Percentiles rank a stretch among this genome's conserved stretches.
Evolutionary conservation across 2,329 filamentous ascomycete species (phyloP).

Genomic region (Colletotrichum sp.): DNA sequence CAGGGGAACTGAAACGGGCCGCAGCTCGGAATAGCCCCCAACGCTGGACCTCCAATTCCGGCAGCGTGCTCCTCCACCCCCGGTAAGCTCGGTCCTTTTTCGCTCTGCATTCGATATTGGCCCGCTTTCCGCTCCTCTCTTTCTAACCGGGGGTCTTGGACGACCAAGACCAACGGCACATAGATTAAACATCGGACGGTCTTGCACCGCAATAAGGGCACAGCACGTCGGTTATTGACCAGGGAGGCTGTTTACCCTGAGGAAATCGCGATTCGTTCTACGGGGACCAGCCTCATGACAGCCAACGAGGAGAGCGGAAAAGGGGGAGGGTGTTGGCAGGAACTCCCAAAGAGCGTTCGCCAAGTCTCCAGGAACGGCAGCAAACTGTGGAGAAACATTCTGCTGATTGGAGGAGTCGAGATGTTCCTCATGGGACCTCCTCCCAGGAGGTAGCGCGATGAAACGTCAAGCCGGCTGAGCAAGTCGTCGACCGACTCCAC

Average conservation of each 20-base stretch:
- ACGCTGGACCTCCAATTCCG: background rate
- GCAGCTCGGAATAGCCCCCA: background rate
- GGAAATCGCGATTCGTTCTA: background rate
- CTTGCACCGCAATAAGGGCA: background rate
- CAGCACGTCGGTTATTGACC: background rate
- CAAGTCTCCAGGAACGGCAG: background rate
- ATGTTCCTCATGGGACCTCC: background rate
- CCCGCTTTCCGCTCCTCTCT: background rate
- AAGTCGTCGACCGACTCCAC: background rate
- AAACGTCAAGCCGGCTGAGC: conserved; percentile 3
- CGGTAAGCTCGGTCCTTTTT: background rate
- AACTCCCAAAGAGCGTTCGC: background rate
- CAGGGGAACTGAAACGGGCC: background rate
- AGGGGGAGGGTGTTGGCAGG: background rate
- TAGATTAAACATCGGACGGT: background rate
- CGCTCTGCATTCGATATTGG: background rate
- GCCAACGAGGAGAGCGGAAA: background rate
- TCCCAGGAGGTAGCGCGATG: conserved; percentile 8
- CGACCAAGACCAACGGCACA: background rate
- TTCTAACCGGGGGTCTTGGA: background rate
- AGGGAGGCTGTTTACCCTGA: background rate
- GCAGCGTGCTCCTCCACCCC: background rate
- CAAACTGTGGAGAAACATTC: background rate
- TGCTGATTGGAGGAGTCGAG: conserved; percentile 11
- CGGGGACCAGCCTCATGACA: background rate